Evolutionary conservation across 768 basidiomycete species (phyloP).

Genomic region (Gyrodon lividus): DNA sequence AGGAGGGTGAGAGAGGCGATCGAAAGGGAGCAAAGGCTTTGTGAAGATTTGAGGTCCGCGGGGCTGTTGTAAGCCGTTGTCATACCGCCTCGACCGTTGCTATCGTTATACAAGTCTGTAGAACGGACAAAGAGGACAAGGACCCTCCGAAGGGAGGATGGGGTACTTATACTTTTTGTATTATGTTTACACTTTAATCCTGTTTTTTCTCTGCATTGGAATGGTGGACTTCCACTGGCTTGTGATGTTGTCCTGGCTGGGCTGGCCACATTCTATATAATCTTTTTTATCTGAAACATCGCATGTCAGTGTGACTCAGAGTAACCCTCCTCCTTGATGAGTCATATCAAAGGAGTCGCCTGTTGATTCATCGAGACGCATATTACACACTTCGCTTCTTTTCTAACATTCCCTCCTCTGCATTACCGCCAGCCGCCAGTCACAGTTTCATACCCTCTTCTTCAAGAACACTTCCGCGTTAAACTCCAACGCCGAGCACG

Average conservation of each 20-base stretch:
- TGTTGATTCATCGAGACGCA: conserved; percentile 7
- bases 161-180: conserved; percentile 5
- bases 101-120: neutral
- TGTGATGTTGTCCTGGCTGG: neutral
- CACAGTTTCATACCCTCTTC: conserved; percentile 28
- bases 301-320: neutral
- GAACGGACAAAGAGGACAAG: neutral
- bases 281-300: neutral
- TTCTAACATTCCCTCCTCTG: conserved; percentile 1
- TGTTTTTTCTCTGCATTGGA: neutral
- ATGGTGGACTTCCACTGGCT: conserved; percentile 8
- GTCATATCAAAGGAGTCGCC: neutral
- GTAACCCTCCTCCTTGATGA: neutral
- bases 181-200: conserved; percentile 24
- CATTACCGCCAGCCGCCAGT: neutral
- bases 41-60: conserved; percentile 59
- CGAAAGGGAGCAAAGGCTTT: conserved; percentile 55
- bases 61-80: conserved; percentile 51
- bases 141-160: neutral
- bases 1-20: conserved; percentile 45
- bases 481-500: conserved; percentile 94
- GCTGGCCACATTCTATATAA: conserved; percentile 6
- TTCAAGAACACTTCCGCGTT: conserved; percentile 93
- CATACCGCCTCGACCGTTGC: conserved; percentile 2
- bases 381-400: conserved; percentile 1